These are phyloP conservation scores for Gaultheria prostrata DNA, from an alignment of 148 eudicot genomes.

Conservation along the genomic window DNA sequence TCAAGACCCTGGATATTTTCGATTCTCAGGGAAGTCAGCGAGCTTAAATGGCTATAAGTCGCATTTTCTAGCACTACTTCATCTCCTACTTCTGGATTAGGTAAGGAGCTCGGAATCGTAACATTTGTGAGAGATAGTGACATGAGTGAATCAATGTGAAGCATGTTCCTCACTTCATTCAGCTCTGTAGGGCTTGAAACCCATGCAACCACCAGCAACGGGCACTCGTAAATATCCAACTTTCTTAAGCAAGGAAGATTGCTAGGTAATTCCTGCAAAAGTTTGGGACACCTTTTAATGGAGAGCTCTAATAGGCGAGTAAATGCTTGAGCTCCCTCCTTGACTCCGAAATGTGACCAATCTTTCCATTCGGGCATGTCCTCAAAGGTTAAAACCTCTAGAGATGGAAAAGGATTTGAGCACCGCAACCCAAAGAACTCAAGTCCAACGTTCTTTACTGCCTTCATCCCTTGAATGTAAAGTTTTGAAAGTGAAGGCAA, in stretches of 20 bases:
- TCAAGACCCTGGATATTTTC: background rate
- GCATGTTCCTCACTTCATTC: background rate
- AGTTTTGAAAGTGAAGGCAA: too few species aligned
- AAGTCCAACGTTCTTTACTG: too few species aligned
- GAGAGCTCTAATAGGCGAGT: background rate
- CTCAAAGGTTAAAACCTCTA: too few species aligned
- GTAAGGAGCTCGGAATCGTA: background rate
- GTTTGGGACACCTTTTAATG: slow-evolving; percentile 14
- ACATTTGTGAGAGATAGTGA: background rate
- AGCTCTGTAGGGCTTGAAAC: background rate
- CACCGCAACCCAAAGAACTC: too few species aligned
- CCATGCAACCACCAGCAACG: background rate
- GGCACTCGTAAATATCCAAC: background rate
- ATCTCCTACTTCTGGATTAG: background rate
- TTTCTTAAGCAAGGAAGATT: background rate
- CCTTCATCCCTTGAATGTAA: too few species aligned
- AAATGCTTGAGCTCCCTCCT: too few species aligned
- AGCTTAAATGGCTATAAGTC: background rate
- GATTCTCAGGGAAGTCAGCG: background rate
- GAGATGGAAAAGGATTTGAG: too few species aligned
- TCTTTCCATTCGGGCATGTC: too few species aligned
- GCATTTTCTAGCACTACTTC: background rate
- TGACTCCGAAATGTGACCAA: too few species aligned
- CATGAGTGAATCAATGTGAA: background rate
- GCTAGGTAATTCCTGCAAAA: background rate